Conservation (phyloP, 768 basidiomycete species). For the Dioszegia crocea region DNA sequence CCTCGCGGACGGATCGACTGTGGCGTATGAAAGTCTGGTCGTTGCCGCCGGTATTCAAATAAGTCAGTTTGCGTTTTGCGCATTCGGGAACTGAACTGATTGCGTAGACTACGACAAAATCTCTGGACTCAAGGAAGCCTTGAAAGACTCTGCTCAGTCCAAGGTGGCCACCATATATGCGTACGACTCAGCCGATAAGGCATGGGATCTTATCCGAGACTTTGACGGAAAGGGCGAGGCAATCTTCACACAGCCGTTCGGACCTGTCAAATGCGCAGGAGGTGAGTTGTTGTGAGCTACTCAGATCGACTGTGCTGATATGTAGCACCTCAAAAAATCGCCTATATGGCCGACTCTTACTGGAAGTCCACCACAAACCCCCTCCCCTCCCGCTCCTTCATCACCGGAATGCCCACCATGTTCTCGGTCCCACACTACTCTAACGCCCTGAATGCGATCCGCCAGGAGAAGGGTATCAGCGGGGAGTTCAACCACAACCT, state of each 20-base stretch:
- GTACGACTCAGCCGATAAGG: constrained; percentile 82
- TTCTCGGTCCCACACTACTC: constrained; percentile 96
- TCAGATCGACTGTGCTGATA: neutral
- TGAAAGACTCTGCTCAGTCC: constrained; percentile 64
- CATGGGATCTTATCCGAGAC: constrained; percentile 74
- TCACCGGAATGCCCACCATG: constrained; percentile 90
- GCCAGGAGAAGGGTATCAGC: constrained; percentile 73
- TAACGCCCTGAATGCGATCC: constrained; percentile 72
- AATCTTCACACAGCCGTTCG: constrained; percentile 91
- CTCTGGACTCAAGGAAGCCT: constrained; percentile 66
- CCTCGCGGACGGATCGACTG: constrained; percentile 63
- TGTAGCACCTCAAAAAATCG: constrained; percentile 41
- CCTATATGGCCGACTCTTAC: constrained; percentile 52
- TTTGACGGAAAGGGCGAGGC: constrained; percentile 70
- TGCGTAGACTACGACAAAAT: constrained; percentile 70
- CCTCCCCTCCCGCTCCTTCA: constrained; percentile 69
- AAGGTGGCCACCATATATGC: constrained; percentile 91
- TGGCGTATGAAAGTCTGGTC: constrained; percentile 79
- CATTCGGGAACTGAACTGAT: no score
- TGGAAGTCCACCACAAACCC: constrained; percentile 59
- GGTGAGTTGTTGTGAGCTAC: constrained; percentile 24
- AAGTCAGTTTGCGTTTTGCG: constrained; percentile 51
- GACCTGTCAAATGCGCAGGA: constrained; percentile 82
- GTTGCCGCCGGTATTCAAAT: constrained; percentile 84
- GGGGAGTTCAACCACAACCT: constrained; percentile 80